Evolutionary conservation across 2,329 filamentous ascomycete species (phyloP), one percentile per base, ranked within the genome.

Genomic region (Lizonia empirigonia): DNA sequence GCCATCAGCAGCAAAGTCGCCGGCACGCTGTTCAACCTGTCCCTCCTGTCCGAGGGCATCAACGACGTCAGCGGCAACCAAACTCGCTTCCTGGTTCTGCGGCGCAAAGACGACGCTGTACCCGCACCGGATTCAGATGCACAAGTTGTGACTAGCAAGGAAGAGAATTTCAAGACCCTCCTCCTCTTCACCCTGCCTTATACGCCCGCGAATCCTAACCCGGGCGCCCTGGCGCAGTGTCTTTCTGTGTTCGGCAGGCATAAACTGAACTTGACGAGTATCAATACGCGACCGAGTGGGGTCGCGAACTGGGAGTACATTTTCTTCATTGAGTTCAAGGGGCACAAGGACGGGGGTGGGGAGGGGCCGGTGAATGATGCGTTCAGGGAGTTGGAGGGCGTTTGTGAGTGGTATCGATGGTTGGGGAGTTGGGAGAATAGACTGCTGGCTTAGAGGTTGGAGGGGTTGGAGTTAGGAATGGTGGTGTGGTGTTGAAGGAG

Each of bases 291-390:
- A 58, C 93, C 93, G 5, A 91, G 89, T 64, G 82, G 89, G 48
- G 78, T 82, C 30, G 76, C 78, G 60, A 85, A 88, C 16, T 97
- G 96, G 84, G 86, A 95, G 70, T 97, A 97, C 75, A 83, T 97
- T 29, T 97, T 97, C 76, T 92, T 97, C 69, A 86, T 97, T 23
- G 93, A 97, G 78, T 91, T 96, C 64, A 83, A 88, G 70, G 87
- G 88, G 1, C 81, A 84, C 69, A 76, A 75, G 59, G 78, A 79
- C 52, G 85, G 90, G 10, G 84, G 84, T 0, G 55, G 47, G 62
- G 77, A 78, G 2, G 78, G 81, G 44, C 78, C 79, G 54, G 86
- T 91, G 13, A 79, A 82, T 51, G 74, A 74, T 18, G 87, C 85
- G 20, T 72, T 92, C 68, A 76, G 76, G 41, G 81, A 82, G 57